phyloP scores from a whole-genome alignment of 2,329 filamentous ascomycete species.

The Calcarisporium arbuscula region DNA sequence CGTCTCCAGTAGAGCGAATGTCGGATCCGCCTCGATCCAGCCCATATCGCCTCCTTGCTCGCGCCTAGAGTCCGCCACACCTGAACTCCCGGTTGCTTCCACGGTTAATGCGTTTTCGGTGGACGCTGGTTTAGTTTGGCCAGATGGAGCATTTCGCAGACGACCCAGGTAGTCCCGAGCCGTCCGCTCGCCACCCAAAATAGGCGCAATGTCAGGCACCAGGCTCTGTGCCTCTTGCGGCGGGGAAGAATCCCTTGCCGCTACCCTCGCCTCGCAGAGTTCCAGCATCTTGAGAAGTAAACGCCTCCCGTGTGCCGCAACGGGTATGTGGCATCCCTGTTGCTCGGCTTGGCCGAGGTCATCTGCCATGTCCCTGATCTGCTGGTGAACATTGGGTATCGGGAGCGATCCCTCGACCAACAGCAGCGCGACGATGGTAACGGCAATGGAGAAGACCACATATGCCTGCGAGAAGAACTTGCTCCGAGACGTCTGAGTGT shows the following conservation, averaged over 20 bases:
- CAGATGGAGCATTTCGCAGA: slow-evolving; percentile 3
- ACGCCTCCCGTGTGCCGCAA: slow-evolving; percentile 9
- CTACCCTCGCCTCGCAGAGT: slow-evolving; percentile 2
- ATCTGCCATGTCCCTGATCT: slow-evolving; percentile 9
- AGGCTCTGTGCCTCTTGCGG: slow-evolving; percentile 5
- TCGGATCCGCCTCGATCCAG: no score
- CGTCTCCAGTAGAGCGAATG: no score
- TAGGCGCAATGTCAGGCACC: slow-evolving; percentile 5
- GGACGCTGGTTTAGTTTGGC: background rate
- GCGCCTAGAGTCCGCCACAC: no score
- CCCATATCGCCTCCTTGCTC: no score
- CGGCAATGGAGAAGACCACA: slow-evolving; percentile 10
- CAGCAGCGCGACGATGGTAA: slow-evolving; percentile 9
- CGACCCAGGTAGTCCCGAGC: slow-evolving; percentile 8
- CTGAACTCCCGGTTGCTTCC: no score
- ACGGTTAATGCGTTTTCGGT: background rate
- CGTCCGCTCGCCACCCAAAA: slow-evolving; percentile 9
- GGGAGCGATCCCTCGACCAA: slow-evolving; percentile 10
- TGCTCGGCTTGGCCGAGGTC: slow-evolving; percentile 7
- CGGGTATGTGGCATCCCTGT: slow-evolving; percentile 6
- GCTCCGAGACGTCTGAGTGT: slow-evolving; percentile 6
- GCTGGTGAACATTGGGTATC: slow-evolving; percentile 7
- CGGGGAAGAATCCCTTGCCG: background rate
- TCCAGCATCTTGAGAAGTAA: slow-evolving; percentile 9
- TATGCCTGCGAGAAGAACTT: slow-evolving; percentile 10